Evolutionary conservation across 2,329 filamentous ascomycete species (phyloP).

Genomic region (Penicillium sp.): DNA sequence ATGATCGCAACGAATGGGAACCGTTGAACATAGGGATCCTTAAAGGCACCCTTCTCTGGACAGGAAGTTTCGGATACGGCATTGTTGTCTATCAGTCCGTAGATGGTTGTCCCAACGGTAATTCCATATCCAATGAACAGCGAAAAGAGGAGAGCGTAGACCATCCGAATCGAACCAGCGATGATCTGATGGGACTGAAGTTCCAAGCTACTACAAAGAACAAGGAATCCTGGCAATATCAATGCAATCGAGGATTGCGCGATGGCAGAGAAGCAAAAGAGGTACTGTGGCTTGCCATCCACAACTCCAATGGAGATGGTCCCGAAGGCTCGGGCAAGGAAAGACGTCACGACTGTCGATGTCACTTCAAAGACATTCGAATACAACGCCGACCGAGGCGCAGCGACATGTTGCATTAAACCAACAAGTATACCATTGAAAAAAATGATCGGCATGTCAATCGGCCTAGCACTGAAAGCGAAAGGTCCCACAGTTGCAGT

Average conservation of each 20-base stretch:
- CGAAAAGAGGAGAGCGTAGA: constrained; percentile 61
- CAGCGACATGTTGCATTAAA: constrained; percentile 69
- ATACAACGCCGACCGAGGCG: constrained; percentile 68
- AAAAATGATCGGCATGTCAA: constrained; percentile 75
- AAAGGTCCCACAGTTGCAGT: constrained; percentile 74
- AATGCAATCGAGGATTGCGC: constrained; percentile 68
- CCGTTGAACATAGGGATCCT: constrained; percentile 45
- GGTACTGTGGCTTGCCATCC: constrained; percentile 28
- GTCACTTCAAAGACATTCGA: constrained; percentile 63
- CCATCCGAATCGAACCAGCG: constrained; percentile 54
- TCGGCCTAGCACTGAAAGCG: constrained; percentile 69
- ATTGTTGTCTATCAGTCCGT: constrained; percentile 55
- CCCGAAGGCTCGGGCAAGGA: constrained; percentile 64
- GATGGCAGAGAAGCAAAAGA: constrained; percentile 69
- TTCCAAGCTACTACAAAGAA: constrained; percentile 59
- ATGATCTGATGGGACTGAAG: constrained; percentile 66
- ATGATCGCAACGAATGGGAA: constrained; percentile 73
- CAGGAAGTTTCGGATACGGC: constrained; percentile 51
- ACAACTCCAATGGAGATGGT: constrained; percentile 51
- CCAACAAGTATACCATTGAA: constrained; percentile 70
- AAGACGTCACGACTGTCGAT: constrained; percentile 63
- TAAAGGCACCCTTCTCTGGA: constrained; percentile 29
- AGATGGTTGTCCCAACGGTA: constrained; percentile 61
- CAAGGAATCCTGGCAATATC: constrained; percentile 65
- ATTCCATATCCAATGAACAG: constrained; percentile 69